phyloP scores from a whole-genome alignment of 2,329 filamentous ascomycete species.

The Hymenoscyphus repandus region DNA sequence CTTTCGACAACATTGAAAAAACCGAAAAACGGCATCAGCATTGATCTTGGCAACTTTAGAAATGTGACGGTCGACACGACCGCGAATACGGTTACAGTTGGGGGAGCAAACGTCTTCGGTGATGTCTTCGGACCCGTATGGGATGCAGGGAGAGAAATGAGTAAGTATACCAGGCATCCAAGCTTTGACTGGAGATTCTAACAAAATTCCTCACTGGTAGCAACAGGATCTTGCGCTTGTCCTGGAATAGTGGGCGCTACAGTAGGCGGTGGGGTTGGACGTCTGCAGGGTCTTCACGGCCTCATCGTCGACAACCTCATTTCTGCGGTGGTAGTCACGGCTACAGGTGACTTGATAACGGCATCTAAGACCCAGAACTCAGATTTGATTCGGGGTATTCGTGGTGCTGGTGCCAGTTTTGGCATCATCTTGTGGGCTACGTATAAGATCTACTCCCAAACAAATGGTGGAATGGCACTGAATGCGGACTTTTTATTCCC shows the following conservation, averaged over 20 bases:
- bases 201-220: background rate
- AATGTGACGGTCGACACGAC: constrained; percentile 19
- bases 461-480: constrained; percentile 17
- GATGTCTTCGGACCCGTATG: background rate
- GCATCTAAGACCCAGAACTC: constrained; percentile 1
- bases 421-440: constrained; percentile 31
- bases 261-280: constrained; percentile 10
- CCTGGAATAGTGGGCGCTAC: constrained; percentile 6
- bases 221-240: background rate
- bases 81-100: constrained; percentile 17
- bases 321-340: constrained; percentile 6
- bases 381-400: constrained; percentile 15
- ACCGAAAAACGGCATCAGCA: constrained; percentile 28
- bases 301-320: constrained; percentile 2
- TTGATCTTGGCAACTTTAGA: constrained; percentile 31
- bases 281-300: constrained; percentile 3
- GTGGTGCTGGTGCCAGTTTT: constrained; percentile 17
- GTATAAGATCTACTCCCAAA: background rate
- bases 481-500: constrained; percentile 4
- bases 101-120: background rate
- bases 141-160: background rate
- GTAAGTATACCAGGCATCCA: background rate
- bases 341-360: background rate
- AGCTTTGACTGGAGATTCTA: no score
- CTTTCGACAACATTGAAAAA: constrained; percentile 26